Evolutionary conservation across 2,329 filamentous ascomycete species (phyloP).

Genomic region (Cladosporium sp.): DNA sequence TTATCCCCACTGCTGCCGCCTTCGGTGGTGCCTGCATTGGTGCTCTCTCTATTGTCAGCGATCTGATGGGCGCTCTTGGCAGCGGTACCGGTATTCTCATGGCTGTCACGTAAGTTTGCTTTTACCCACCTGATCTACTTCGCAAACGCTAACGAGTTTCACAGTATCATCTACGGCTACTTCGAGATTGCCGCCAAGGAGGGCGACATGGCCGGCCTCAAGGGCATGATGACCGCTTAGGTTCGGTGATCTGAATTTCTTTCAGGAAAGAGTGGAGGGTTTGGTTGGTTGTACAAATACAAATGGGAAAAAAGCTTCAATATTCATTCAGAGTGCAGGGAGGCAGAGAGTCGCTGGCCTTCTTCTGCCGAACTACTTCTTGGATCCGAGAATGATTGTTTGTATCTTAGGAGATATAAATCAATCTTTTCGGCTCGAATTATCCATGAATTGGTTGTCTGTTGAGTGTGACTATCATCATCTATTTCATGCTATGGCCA

Average conservation of each 20-base stretch:
- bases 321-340: not conserved
- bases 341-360: not conserved
- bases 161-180: conserved; percentile 96
- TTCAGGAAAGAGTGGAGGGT: not conserved
- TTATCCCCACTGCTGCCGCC: conserved; percentile 95
- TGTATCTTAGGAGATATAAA: conserved; percentile 14
- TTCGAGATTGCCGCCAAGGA: conserved; percentile 99
- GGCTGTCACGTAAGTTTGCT: conserved; percentile 87
- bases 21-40: conserved; percentile 99
- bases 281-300: conserved; percentile 17
- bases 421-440: not conserved
- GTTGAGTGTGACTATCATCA: not conserved
- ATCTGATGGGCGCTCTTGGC: conserved; percentile 92
- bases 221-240: conserved; percentile 58
- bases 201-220: conserved; percentile 82
- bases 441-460: rapidly evolving
- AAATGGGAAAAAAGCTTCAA: conserved; percentile 7
- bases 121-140: too few relatives aligned
- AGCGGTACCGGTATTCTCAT: conserved; percentile 97
- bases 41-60: conserved; percentile 90
- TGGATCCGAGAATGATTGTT: not conserved
- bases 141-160: conserved; percentile 35
- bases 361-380: not conserved
- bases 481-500: too few relatives aligned
- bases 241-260: conserved; percentile 26